A percentile compares a stretch with the other conserved stretches of the same genome.
These are phyloP conservation scores for Cokeromyces recurvatus DNA, from an alignment of 371 early-diverging fungal genomes.

Conservation along the genomic window DNA sequence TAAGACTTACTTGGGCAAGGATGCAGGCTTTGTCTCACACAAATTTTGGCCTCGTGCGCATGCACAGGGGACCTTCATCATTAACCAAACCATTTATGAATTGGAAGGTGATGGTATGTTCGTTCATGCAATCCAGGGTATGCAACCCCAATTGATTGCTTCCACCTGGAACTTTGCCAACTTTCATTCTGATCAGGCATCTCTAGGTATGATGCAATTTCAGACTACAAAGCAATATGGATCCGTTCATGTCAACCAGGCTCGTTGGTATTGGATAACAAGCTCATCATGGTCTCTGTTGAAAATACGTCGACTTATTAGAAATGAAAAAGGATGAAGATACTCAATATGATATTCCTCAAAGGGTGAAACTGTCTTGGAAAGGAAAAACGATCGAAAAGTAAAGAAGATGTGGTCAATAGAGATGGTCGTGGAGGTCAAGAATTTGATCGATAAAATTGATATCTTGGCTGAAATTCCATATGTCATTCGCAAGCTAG, in stretches of 20 bases:
- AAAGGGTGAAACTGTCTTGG: constrained; percentile 62
- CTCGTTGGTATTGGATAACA: constrained; percentile 61
- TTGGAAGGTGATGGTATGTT: constrained; percentile 73
- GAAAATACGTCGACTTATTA: constrained; percentile 62
- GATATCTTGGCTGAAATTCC: constrained; percentile 89
- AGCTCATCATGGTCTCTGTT: constrained; percentile 69
- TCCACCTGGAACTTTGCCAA: constrained; percentile 81
- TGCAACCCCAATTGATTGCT: constrained; percentile 83
- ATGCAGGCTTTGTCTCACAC: constrained; percentile 62
- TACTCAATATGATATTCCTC: constrained; percentile 81
- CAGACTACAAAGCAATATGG: constrained; percentile 76
- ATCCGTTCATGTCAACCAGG: constrained; percentile 68
- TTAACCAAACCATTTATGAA: constrained; percentile 61
- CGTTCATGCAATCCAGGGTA: constrained; percentile 79
- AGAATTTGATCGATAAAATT: constrained; percentile 68
- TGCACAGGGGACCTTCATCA: constrained; percentile 69
- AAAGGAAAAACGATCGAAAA: constrained; percentile 70
- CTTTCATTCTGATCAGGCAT: constrained; percentile 56
- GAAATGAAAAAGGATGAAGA: constrained; percentile 54
- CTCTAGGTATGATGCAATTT: constrained; percentile 78
- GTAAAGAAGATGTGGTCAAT: constrained; percentile 58
- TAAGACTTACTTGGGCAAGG: constrained; percentile 67
- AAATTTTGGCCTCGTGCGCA: constrained; percentile 78
- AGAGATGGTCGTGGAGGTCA: constrained; percentile 54
- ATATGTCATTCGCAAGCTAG: constrained; percentile 80